Conservation (phyloP, 129 eudicot genomes). For the Daucus carota region DH1_v3.0 NC_030385.2:36140001-36140500, state of each 20-base stretch:
- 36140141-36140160: slow-evolving; percentile 57
- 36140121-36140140: slow-evolving; percentile 36
- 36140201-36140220: slow-evolving; percentile 77
- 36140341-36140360: background rate
- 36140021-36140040: slow-evolving; percentile 47
- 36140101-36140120: slow-evolving; percentile 22
- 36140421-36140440: background rate
- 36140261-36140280: slow-evolving; percentile 74
- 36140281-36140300: slow-evolving; percentile 31
- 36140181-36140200: slow-evolving; percentile 95
- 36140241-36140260: slow-evolving; percentile 88
- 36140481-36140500: background rate
- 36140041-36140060: slow-evolving; percentile 43
- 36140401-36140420: background rate
- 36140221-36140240: slow-evolving; percentile 88
- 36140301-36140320: background rate
- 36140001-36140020: slow-evolving; percentile 77
- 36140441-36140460: background rate
- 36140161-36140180: slow-evolving; percentile 76
- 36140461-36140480: background rate
- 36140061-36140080: slow-evolving; percentile 29
- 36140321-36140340: background rate
- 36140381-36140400: background rate
- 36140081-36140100: slow-evolving; percentile 41
- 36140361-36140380: background rate